Evolutionary conservation across 2,329 filamentous ascomycete genomes (phyloP).

Genomic region (Monosporascus sp.): DNA sequence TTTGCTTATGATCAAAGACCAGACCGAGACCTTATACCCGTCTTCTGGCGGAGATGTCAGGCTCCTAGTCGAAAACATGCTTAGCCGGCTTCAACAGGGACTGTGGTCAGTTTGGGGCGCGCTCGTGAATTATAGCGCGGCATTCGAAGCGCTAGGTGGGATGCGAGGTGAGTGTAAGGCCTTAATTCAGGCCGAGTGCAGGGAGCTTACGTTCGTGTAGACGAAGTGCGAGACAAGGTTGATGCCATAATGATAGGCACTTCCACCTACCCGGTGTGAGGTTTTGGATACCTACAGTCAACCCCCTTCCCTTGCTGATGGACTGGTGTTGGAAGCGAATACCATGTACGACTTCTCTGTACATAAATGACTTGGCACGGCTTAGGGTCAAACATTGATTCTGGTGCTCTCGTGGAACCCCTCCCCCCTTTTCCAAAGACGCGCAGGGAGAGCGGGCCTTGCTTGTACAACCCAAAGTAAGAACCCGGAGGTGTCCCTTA

Average conservation of each 20-base stretch:
- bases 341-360: too few relatives aligned
- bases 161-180: constrained; percentile 33
- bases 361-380: too few relatives aligned
- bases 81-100: constrained; percentile 34
- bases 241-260: constrained; percentile 1
- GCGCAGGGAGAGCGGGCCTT: too few relatives aligned
- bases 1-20: constrained; percentile 36
- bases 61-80: constrained; percentile 29
- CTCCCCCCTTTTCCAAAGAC: too few relatives aligned
- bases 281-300: neutral
- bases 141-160: constrained; percentile 39
- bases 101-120: constrained; percentile 35
- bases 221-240: constrained; percentile 27
- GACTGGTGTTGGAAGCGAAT: too few relatives aligned
- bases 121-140: constrained; percentile 37
- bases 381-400: too few relatives aligned
- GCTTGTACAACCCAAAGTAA: too few relatives aligned
- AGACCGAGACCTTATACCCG: constrained; percentile 32
- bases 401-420: too few relatives aligned
- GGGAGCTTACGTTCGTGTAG: constrained; percentile 12
- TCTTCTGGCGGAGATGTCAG: constrained; percentile 14
- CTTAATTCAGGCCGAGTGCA: neutral
- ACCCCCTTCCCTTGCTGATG: too few relatives aligned
- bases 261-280: neutral
- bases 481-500: too few relatives aligned